Evolutionary conservation across 495 filamentous ascomycete genomes (phyloP), one percentile per base, ranked within the genome.

Genomic region (Hypoxylon intermedium): DNA sequence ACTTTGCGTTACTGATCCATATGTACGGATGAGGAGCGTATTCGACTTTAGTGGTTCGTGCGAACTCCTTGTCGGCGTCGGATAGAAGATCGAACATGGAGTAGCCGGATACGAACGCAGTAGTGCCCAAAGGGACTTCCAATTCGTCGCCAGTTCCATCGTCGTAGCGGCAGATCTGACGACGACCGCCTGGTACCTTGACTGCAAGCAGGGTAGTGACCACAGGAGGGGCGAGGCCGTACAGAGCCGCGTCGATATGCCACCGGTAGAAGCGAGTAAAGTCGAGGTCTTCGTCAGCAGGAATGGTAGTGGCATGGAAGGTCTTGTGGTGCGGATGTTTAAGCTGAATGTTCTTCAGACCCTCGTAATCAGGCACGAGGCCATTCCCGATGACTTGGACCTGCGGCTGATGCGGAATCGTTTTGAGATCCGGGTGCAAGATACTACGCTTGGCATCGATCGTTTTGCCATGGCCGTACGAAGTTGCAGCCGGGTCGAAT

Each of bases 321-420:
- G 83, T 89, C 50, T 79, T 80, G 77, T 91, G 88, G 64, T 91
- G 88, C 0, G 88, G 88, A 67, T 91, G 88, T 50, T 76, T 77
- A n/a, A 91, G 78, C 31, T 77, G 80, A 66, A 90, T 78, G 68
- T 90, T 79, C 49, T 81, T 68, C 3, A 91, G 75, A 0, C 87
- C 87, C 68, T 90, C 87, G 54, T 89, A 90, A 2, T 77, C 74
- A 2, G 80, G 69, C 1, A 90, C 76, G 58, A 79, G 76, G 12
- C 88, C 88, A 69, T 91, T 89, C 36, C 88, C 88, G 63, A 91
- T 90, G 40, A 90, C 83, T 62, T 91, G 88, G 4, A 91, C 87
- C 70, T 91, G 86, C 7, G 88, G 87, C 67, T 91, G 88, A 71
- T 89, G 87, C 0, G 88, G 88, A 34, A 90, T 83, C 1, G 88